Conservation (phyloP, 176 grass and related monocot species). For the Otatea glauca region DNA sequence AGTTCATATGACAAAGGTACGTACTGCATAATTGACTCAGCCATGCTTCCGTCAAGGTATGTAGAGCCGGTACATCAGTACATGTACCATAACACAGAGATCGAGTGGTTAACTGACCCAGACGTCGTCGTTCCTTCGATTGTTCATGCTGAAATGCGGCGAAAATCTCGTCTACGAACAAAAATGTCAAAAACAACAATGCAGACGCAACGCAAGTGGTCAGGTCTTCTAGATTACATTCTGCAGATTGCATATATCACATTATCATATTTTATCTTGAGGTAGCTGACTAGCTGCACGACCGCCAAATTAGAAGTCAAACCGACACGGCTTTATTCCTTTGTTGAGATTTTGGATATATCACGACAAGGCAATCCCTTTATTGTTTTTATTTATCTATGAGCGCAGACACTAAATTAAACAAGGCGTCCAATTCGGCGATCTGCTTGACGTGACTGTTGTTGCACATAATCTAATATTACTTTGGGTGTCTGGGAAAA, state of each 20-base stretch:
- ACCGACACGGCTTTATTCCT: slow-evolving; percentile 31
- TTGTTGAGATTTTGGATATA: slow-evolving; percentile 35
- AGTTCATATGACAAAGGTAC: background rate
- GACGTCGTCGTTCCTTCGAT: background rate
- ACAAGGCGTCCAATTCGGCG: slow-evolving; percentile 9
- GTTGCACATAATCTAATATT: slow-evolving; percentile 23
- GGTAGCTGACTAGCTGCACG: background rate
- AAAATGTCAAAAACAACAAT: background rate
- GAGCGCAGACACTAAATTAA: slow-evolving; percentile 2
- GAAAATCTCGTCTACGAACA: background rate
- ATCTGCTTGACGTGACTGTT: slow-evolving; percentile 46
- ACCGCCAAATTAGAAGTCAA: slow-evolving; percentile 46
- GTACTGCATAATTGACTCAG: too few species aligned
- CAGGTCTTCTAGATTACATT: slow-evolving; percentile 14
- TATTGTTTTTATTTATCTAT: background rate
- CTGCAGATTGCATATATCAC: background rate
- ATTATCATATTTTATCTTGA: background rate
- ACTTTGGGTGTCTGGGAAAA: background rate
- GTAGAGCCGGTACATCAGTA: background rate
- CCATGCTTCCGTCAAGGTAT: background rate
- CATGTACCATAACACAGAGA: background rate
- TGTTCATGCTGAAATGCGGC: background rate
- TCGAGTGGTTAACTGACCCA: background rate
- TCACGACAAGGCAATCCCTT: background rate
- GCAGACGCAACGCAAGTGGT: background rate